phyloP scores from a whole-genome alignment of 176 grass and related monocot species.

The Pharus latifolius region DNA sequence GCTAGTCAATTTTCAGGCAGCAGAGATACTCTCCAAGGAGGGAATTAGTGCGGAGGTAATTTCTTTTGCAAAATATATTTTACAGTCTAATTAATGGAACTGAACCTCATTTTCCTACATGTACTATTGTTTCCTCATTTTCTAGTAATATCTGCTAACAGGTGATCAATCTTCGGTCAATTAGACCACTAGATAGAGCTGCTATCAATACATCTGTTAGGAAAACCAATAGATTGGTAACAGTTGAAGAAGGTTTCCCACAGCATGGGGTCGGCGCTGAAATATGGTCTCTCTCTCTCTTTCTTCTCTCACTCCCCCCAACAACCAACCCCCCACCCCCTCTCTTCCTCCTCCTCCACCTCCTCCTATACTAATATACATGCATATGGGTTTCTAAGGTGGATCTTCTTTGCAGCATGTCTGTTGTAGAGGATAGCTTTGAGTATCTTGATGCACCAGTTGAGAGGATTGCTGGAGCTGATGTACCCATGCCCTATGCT shows the following conservation, averaged over 20 bases:
- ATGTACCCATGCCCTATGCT: constrained; percentile 90
- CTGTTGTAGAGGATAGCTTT: constrained; percentile 89
- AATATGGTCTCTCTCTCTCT: constrained; percentile 51
- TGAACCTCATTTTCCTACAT: neutral
- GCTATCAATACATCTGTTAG: constrained; percentile 92
- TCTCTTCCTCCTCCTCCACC: neutral
- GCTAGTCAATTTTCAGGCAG: constrained; percentile 60
- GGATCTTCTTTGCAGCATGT: constrained; percentile 51
- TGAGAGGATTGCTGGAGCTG: constrained; percentile 88
- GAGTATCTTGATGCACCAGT: constrained; percentile 94
- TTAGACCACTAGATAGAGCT: constrained; percentile 85
- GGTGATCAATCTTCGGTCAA: constrained; percentile 95
- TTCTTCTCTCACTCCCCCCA: neutral
- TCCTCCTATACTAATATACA: too few relatives aligned
- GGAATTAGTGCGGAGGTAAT: constrained; percentile 96
- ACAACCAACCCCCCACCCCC: too few relatives aligned
- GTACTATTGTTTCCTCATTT: neutral
- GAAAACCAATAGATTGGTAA: constrained; percentile 92
- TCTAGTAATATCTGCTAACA: constrained; percentile 24
- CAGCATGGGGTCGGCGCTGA: constrained; percentile 89
- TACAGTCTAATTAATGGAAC: neutral
- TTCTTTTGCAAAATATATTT: neutral
- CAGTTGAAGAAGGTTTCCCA: constrained; percentile 92
- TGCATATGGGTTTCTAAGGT: neutral
- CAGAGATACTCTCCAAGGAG: constrained; percentile 87